Evolutionary conservation across 768 basidiomycete species (phyloP).

Genomic region (Hirschioporus abietinus): DNA sequence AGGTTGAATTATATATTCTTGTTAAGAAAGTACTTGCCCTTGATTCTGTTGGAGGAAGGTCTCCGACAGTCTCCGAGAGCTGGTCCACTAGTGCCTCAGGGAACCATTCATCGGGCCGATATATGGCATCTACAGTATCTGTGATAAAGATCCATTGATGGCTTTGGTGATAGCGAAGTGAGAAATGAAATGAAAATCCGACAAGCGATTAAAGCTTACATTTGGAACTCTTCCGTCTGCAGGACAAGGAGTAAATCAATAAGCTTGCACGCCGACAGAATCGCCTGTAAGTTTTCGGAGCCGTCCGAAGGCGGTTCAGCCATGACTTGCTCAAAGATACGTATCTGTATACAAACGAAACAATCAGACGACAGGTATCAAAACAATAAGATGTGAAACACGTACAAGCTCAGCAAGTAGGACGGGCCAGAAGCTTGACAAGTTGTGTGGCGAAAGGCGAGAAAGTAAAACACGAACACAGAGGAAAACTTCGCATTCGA

Average conservation of each 20-base stretch:
- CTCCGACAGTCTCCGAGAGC: conserved; percentile 76
- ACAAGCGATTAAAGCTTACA: conserved; percentile 43
- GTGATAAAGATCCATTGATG: conserved; percentile 99
- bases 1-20: background rate
- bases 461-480: conserved; percentile 90
- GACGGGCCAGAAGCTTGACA: conserved; percentile 96
- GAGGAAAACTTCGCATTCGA: conserved; percentile 92
- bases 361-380: background rate
- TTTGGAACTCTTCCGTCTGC: conserved; percentile 97
- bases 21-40: conserved; percentile 14
- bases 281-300: conserved; percentile 76
- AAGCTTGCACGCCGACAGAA: conserved; percentile 90
- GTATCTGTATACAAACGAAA: conserved; percentile 48
- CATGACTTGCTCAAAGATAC: conserved; percentile 82
- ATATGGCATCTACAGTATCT: conserved; percentile 93
- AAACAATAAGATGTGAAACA: conserved; percentile 7
- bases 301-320: conserved; percentile 67
- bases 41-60: conserved; percentile 45
- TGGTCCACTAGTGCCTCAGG: conserved; percentile 91
- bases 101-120: conserved; percentile 75
- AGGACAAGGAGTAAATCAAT: conserved; percentile 88
- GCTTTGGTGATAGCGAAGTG: conserved; percentile 28
- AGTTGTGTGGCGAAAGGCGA: conserved; percentile 82
- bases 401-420: conserved; percentile 85
- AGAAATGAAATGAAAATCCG: conserved; percentile 3